Percentiles rank a stretch among this genome's conserved stretches.
Evolutionary conservation across 371 early-diverging fungal genomes (phyloP).

Genomic region (Mucor indicus): DNA sequence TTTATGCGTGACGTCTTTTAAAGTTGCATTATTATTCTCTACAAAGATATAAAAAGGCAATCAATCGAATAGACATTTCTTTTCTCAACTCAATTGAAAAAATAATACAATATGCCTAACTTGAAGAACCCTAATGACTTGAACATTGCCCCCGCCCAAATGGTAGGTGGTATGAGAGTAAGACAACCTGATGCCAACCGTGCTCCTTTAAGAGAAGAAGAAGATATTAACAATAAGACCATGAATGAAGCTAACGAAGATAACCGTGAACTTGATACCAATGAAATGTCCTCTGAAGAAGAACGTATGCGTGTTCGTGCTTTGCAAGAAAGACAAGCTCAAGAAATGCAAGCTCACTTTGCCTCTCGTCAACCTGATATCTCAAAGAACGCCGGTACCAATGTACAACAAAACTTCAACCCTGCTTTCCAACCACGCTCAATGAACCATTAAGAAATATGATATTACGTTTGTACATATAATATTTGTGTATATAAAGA

Average conservation of each 20-base stretch:
- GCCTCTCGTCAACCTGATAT: constrained; percentile 14
- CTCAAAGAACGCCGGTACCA: constrained; percentile 16
- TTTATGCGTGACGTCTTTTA: no score
- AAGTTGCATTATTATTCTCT: no score
- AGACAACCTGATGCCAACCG: constrained; percentile 19
- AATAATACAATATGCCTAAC: no score
- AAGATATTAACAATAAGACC: background rate
- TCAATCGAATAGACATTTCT: no score
- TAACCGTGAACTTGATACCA: background rate
- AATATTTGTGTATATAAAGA: background rate
- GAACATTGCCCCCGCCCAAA: constrained; percentile 10
- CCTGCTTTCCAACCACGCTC: constrained; percentile 21
- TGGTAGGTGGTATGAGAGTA: constrained; percentile 24
- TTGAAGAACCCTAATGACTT: background rate
- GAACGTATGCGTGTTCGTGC: constrained; percentile 12
- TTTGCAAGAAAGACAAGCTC: constrained; percentile 19
- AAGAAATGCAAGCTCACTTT: constrained; percentile 16
- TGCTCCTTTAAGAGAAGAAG: constrained; percentile 13
- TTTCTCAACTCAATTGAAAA: no score
- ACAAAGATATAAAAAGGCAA: no score
- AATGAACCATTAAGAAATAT: constrained; percentile 21
- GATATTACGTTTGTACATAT: background rate
- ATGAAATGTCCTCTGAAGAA: constrained; percentile 17
- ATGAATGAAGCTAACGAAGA: constrained; percentile 6
- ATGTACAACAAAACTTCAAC: constrained; percentile 11